phyloP scores from a whole-genome alignment of 495 filamentous ascomycete species.

The Mytilinidion resinicola region DNA sequence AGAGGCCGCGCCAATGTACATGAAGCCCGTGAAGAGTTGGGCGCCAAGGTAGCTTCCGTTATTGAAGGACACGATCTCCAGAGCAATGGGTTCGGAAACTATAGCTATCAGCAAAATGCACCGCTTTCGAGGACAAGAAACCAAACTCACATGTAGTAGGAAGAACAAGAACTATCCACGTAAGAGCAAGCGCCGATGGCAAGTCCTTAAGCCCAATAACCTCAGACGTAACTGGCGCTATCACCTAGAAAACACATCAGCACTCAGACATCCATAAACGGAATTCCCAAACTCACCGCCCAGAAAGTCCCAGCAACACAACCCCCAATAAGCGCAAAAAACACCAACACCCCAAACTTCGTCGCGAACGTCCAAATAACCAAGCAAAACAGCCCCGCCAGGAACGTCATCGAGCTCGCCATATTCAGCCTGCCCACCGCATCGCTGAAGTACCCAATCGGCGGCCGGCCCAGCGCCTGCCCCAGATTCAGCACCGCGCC shows the following conservation, averaged over 20 bases:
- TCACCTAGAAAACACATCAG: conserved; percentile 23
- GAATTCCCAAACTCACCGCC: conserved; percentile 36
- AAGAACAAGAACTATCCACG: conserved; percentile 66
- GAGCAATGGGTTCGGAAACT: conserved; percentile 66
- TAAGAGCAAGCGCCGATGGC: conserved; percentile 66
- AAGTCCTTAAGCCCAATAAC: conserved; percentile 67
- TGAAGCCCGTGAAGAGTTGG: conserved; percentile 60
- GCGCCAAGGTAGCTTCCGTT: conserved; percentile 50
- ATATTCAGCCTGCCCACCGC: conserved; percentile 61
- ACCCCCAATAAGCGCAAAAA: conserved; percentile 66
- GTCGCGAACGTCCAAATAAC: conserved; percentile 66
- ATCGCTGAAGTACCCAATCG: conserved; percentile 65
- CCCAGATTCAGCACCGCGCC: conserved; percentile 67
- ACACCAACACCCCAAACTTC: conserved; percentile 58
- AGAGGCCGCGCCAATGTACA: conserved; percentile 55
- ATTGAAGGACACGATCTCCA: conserved; percentile 53
- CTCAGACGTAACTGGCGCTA: conserved; percentile 69
- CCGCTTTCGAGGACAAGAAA: conserved; percentile 6
- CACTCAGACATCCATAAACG: too few relatives aligned
- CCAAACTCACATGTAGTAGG: conserved; percentile 55
- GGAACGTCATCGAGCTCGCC: conserved; percentile 52
- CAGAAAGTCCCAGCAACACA: conserved; percentile 68
- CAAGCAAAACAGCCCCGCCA: conserved; percentile 54
- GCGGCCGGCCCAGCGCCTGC: conserved; percentile 57
- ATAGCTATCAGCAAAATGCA: not conserved